Percentiles rank a stretch among this genome's conserved stretches.
Conservation (phyloP, 2,329 filamentous ascomycete genomes). For the Fusarium nurragi region DNA sequence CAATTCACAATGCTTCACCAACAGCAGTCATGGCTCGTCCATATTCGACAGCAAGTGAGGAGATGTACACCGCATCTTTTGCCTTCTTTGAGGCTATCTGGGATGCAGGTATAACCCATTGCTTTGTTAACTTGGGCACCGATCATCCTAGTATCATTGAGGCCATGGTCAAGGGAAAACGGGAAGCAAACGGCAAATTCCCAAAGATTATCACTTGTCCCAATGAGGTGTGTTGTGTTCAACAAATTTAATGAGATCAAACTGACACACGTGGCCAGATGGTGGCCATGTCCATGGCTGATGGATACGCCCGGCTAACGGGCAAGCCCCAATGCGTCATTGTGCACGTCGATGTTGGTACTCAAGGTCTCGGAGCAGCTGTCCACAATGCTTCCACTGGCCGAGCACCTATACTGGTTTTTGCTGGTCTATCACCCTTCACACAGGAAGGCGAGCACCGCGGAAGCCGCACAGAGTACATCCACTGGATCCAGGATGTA, state of each 20-base stretch:
- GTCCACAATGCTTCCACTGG: constrained; percentile 83
- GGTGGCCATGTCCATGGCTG: constrained; percentile 86
- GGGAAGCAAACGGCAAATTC: constrained; percentile 70
- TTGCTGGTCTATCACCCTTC: constrained; percentile 80
- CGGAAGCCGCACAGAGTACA: constrained; percentile 82
- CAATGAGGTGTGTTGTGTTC: constrained; percentile 68
- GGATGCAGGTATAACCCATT: constrained; percentile 71
- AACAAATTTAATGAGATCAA: fast-evolving
- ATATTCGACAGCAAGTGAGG: constrained; percentile 43
- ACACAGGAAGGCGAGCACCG: constrained; percentile 81
- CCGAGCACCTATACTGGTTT: constrained; percentile 78
- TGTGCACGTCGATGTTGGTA: constrained; percentile 84
- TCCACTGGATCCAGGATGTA: constrained; percentile 87
- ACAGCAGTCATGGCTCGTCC: constrained; percentile 27
- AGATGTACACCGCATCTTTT: constrained; percentile 77
- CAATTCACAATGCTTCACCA: constrained; percentile 18
- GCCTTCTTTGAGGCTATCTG: constrained; percentile 85
- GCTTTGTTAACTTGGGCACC: constrained; percentile 73
- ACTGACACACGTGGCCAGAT: constrained; percentile 61
- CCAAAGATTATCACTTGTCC: constrained; percentile 81
- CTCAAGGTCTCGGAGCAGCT: constrained; percentile 79
- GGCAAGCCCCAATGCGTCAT: constrained; percentile 80
- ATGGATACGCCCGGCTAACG: constrained; percentile 79
- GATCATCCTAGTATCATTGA: constrained; percentile 82
- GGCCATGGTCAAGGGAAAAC: constrained; percentile 80